Conservation (phyloP, 1,139 yeast species). For the Yamadazyma atmosphaerica region DNA sequence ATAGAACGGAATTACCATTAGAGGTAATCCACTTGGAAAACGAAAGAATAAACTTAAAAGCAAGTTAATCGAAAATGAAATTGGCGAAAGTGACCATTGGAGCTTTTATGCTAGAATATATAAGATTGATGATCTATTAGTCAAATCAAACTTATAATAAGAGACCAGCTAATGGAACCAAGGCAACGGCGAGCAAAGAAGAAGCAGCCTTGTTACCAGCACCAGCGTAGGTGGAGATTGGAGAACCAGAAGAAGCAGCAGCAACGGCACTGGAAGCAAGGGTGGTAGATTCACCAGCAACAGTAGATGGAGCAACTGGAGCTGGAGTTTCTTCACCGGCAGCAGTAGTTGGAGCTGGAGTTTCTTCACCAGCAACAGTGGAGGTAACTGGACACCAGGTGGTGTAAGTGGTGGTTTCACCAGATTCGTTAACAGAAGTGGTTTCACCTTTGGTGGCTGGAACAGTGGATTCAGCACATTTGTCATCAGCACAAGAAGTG, state of each 20-base stretch:
- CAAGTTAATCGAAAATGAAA: conserved; percentile 2
- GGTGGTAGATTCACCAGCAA: conserved; percentile 18
- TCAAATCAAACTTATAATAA: conserved; percentile 12
- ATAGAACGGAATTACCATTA: not conserved
- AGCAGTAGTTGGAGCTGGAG: conserved; percentile 18
- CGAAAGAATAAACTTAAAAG: conserved; percentile 1
- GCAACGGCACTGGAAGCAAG: conserved; percentile 24
- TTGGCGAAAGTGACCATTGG: too few relatives aligned
- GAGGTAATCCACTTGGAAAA: not conserved
- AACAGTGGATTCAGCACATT: conserved; percentile 6
- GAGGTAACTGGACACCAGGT: conserved; percentile 27
- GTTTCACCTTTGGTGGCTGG: conserved; percentile 17
- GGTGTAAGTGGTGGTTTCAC: conserved; percentile 26
- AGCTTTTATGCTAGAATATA: not conserved
- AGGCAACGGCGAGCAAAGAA: conserved; percentile 17
- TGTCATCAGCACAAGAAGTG: conserved; percentile 11
- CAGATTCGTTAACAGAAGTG: conserved; percentile 12
- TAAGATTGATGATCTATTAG: not conserved
- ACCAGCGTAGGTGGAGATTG: conserved; percentile 22
- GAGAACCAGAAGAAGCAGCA: conserved; percentile 17
- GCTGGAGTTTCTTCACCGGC: conserved; percentile 20
- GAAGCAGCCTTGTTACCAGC: conserved; percentile 26
- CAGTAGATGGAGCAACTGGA: conserved; percentile 18
- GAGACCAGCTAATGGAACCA: conserved; percentile 16
- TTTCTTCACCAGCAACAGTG: conserved; percentile 8